A percentile compares a stretch with the other conserved stretches of the same genome.
Conservation (phyloP, 306 rosid species). For the Glycine latifolia region DNA sequence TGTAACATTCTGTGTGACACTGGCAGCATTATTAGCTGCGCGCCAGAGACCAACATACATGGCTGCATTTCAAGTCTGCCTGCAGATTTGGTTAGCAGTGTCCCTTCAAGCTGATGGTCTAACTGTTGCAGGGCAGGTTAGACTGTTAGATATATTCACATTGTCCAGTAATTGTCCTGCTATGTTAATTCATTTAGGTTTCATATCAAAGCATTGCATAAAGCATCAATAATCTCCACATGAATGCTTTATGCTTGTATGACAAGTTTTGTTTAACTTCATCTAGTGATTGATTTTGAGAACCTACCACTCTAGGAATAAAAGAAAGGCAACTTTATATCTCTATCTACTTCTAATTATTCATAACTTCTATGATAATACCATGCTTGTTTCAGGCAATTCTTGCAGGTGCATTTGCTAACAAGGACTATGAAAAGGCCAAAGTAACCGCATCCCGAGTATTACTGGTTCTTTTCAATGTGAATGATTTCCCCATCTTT, state of each 20-base stretch:
- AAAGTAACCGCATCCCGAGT: conserved; percentile 71
- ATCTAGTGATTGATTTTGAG: not conserved
- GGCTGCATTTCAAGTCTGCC: conserved; percentile 94
- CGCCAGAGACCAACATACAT: conserved; percentile 74
- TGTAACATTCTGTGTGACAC: conserved; percentile 87
- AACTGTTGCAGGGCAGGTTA: conserved; percentile 90
- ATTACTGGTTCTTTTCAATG: conserved; percentile 58
- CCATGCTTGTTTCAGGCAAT: conserved; percentile 61
- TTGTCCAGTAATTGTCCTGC: not conserved
- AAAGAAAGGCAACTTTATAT: not conserved
- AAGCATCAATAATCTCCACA: too few species aligned
- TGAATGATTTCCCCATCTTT: conserved; percentile 10
- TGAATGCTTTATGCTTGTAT: not conserved
- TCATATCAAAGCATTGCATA: too few species aligned
- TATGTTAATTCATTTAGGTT: too few species aligned
- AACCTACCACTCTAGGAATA: conserved; percentile 17
- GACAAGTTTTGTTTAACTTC: not conserved
- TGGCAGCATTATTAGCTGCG: conserved; percentile 83
- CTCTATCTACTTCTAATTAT: not conserved
- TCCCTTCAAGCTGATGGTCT: conserved; percentile 91
- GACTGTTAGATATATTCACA: conserved; percentile 56
- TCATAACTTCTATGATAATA: conserved; percentile 4
- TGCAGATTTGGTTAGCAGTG: conserved; percentile 86
- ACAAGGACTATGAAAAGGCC: conserved; percentile 71
- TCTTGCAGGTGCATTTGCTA: conserved; percentile 87